These are phyloP conservation scores for Lupinus albus DNA, from an alignment of 306 rosid species.

Conservation along the genomic window DNA sequence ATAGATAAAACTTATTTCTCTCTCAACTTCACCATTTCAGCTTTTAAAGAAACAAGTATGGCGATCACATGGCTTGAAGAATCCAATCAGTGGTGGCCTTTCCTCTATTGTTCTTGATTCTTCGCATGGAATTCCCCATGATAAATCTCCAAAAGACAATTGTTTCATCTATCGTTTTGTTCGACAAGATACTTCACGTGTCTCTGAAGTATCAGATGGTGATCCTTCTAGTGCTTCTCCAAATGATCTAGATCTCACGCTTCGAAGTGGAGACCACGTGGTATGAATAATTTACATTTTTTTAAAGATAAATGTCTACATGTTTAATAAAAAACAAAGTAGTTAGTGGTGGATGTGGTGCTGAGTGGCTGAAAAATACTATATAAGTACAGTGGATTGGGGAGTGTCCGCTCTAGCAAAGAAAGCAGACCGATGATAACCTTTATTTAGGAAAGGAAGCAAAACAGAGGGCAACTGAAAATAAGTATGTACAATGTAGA, in stretches of 20 bases:
- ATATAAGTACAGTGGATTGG: no score
- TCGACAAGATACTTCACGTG: constrained; percentile 43
- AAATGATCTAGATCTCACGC: constrained; percentile 55
- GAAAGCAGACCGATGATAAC: neutral
- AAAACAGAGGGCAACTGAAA: neutral
- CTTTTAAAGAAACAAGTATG: constrained; percentile 67
- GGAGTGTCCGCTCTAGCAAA: neutral
- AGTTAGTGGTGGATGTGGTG: constrained; percentile 11
- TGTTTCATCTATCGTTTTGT: constrained; percentile 70
- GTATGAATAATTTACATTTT: constrained; percentile 47
- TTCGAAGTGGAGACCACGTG: constrained; percentile 86
- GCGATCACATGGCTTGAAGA: constrained; percentile 56
- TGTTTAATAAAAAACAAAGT: constrained; percentile 9
- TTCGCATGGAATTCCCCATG: constrained; percentile 54
- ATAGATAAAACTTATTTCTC: neutral
- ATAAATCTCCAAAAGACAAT: constrained; percentile 55
- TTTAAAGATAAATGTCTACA: constrained; percentile 6
- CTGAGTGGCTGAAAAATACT: constrained; percentile 12
- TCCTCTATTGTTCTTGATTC: constrained; percentile 75
- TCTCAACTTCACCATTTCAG: constrained; percentile 48
- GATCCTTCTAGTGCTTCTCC: constrained; percentile 44
- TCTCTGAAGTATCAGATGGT: constrained; percentile 44
- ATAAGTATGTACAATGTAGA: neutral
- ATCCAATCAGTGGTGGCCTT: constrained; percentile 53
- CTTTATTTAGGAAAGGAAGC: neutral